Evolutionary conservation across 495 filamentous ascomycete species (phyloP).

Genomic region (Talaromyces ruber): DNA sequence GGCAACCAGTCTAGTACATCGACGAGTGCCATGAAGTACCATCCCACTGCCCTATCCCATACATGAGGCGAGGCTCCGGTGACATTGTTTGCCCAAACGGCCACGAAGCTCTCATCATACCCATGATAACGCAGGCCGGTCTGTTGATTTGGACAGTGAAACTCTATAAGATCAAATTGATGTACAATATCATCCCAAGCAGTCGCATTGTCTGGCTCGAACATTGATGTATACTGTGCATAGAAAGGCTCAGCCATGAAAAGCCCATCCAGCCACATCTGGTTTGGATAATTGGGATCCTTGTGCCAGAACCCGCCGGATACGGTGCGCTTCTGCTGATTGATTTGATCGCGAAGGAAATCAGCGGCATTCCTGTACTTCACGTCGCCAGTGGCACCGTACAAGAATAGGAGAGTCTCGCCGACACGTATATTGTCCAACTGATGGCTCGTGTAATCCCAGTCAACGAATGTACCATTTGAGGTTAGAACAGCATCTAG

Average conservation of each 20-base stretch:
- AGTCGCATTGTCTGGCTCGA: slow-evolving; percentile 25
- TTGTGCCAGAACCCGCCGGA: slow-evolving; percentile 44
- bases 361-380: background rate
- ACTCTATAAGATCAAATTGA: slow-evolving; percentile 43
- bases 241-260: slow-evolving; percentile 46
- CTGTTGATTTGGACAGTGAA: slow-evolving; percentile 21
- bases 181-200: slow-evolving; percentile 32
- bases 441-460: background rate
- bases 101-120: background rate
- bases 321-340: background rate
- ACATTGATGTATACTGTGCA: slow-evolving; percentile 34
- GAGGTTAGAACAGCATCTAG: background rate
- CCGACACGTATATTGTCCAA: background rate
- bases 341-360: background rate
- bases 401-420: background rate
- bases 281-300: slow-evolving; percentile 35
- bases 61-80: slow-evolving; percentile 47
- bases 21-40: slow-evolving; percentile 51
- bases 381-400: background rate
- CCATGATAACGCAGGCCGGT: background rate
- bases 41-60: slow-evolving; percentile 52
- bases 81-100: slow-evolving; percentile 8
- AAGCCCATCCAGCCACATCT: slow-evolving; percentile 50
- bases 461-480: background rate
- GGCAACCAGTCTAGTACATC: slow-evolving; percentile 36